Conservation (phyloP, 441 rosid species). For the Manihot esculenta region DNA sequence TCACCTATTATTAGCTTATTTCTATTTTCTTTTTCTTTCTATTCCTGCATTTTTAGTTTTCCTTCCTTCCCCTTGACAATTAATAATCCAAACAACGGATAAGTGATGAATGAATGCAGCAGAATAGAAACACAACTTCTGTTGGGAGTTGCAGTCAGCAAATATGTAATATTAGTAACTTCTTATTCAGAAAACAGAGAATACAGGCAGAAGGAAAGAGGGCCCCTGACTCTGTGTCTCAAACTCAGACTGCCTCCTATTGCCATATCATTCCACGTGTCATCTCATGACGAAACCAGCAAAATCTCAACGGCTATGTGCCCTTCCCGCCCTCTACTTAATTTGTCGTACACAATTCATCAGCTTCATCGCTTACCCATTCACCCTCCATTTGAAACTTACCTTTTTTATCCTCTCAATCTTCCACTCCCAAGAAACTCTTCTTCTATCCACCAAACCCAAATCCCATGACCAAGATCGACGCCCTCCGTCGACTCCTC, state of each 20-base stretch:
- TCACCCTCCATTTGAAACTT: neutral
- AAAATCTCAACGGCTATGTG: constrained; percentile 45
- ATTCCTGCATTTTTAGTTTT: too few species aligned
- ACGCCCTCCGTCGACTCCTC: constrained; percentile 68
- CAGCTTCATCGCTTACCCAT: neutral
- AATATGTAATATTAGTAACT: too few species aligned
- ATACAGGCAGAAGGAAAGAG: neutral
- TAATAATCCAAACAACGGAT: too few species aligned
- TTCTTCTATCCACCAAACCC: neutral
- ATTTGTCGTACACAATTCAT: neutral
- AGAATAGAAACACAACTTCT: too few species aligned
- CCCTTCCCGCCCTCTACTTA: constrained; percentile 36
- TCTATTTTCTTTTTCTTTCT: too few species aligned
- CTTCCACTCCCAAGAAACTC: neutral
- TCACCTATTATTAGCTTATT: too few species aligned
- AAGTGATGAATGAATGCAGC: too few species aligned
- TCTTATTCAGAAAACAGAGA: neutral
- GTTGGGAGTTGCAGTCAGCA: too few species aligned
- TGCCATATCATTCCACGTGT: neutral
- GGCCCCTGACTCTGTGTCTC: neutral
- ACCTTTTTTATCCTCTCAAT: neutral
- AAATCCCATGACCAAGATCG: constrained; percentile 55
- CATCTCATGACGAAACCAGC: neutral
- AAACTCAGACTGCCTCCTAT: neutral
- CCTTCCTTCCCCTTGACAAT: too few species aligned